phyloP scores from a whole-genome alignment of 208 protist species.

The Leishmania amazonensis region DNA sequence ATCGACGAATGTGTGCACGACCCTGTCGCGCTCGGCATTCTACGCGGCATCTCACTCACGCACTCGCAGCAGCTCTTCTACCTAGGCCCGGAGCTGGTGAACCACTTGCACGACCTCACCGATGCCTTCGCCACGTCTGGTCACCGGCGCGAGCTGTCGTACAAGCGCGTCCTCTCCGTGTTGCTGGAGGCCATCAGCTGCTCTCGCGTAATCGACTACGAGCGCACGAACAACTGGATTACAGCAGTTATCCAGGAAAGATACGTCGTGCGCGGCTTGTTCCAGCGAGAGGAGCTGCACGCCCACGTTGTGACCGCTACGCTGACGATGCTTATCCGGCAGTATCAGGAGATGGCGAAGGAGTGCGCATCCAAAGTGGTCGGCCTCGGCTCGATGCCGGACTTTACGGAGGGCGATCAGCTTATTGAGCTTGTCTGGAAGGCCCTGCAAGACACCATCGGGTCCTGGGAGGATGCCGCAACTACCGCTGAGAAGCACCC shows the following conservation, averaged over 20 bases:
- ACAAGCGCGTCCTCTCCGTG: constrained; percentile 72
- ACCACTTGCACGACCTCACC: constrained; percentile 71
- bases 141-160: constrained; percentile 54
- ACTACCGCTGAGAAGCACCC: constrained; percentile 17
- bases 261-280: constrained; percentile 76
- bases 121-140: constrained; percentile 68
- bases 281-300: constrained; percentile 78
- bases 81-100: constrained; percentile 54
- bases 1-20: constrained; percentile 68
- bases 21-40: constrained; percentile 57
- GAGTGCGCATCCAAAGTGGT: constrained; percentile 39
- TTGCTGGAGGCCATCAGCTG: constrained; percentile 80
- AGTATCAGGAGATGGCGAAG: constrained; percentile 69
- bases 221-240: constrained; percentile 78
- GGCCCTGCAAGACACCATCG: constrained; percentile 54
- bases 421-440: constrained; percentile 76
- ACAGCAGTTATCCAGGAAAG: constrained; percentile 72
- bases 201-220: constrained; percentile 59
- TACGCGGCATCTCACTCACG: constrained; percentile 70
- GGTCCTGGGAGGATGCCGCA: constrained; percentile 31
- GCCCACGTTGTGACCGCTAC: constrained; percentile 72
- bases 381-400: constrained; percentile 33
- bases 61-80: constrained; percentile 47
- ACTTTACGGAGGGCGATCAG: constrained; percentile 69
- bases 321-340: constrained; percentile 69